Base-by-base conservation (phyloP, 495 filamentous ascomycete genomes). In the Pyronema omphalodes region DNA sequence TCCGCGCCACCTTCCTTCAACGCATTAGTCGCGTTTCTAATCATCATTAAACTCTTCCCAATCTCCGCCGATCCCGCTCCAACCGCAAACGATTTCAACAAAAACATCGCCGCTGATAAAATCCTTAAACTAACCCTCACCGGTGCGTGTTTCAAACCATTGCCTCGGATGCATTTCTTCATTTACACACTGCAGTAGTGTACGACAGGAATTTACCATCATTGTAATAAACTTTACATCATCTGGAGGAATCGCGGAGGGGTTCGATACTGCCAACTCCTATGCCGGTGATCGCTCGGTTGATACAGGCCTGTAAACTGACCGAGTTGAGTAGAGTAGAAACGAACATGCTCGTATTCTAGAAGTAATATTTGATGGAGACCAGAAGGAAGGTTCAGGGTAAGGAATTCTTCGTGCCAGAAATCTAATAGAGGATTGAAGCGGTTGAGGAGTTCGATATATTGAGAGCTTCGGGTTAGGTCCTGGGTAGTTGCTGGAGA, bases 121-220 rank as follows among this genome's bases (percentile, higher is more conserved):
- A 98, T 93, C 46, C 91, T 80, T 71, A 95, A 93, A 62, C 88
- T 93, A 0, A 93, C 94, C 43, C 91, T 75, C 17, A 95, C 88
- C 0, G 91, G 88, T 0, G 85, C 86, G 62, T 95, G 89, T 63
- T 86, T 86, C n/a, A 23, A 98, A 80, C 58, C 86, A 87, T 45
- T 84, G 85, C 2, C 76, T 77, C 0, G 88, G 87, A 14, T 85
- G 74, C 35, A 98, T 77, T 3, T 79, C 82, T 35, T 96, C 81
- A 6, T 93, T 79, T 0, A 96, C 88, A 0, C 80, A 83, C 34
- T 76, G 72, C 14, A 98, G 73, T 14, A 96, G 80, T 53, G 80
- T 88, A 17, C 91, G 81, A 33, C 85, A 83, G 14, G 86, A 85
- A 51, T 88, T 82, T 5, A 93, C 84, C 9, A 96, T 86, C 68